phyloP scores from a whole-genome alignment of 2,329 filamentous ascomycete genomes.

The Sporothrix inflata region DNA sequence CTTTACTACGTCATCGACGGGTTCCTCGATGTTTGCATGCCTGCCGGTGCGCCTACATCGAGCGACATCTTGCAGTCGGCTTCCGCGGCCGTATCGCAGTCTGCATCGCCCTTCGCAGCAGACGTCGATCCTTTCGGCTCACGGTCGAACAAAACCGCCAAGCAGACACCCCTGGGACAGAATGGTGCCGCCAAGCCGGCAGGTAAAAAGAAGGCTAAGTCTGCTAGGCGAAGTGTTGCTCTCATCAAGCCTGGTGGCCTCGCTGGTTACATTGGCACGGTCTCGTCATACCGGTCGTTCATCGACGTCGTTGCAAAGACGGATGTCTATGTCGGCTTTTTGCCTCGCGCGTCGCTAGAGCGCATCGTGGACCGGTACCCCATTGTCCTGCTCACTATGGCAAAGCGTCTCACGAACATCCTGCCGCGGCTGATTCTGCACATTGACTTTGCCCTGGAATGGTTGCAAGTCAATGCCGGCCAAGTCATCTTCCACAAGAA shows the following conservation, averaged over 20 bases:
- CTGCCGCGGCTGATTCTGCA: constrained; percentile 88
- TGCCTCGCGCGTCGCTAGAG: constrained; percentile 83
- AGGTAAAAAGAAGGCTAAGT: constrained; percentile 51
- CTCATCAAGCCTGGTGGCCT: constrained; percentile 93
- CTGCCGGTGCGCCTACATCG: constrained; percentile 59
- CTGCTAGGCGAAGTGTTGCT: constrained; percentile 71
- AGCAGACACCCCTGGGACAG: background rate
- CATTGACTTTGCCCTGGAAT: constrained; percentile 97
- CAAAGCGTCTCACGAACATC: constrained; percentile 87
- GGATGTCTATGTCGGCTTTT: constrained; percentile 95
- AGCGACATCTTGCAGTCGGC: constrained; percentile 46
- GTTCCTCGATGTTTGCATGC: constrained; percentile 92
- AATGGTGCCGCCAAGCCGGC: constrained; percentile 23
- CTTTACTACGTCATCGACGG: constrained; percentile 98
- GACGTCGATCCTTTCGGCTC: constrained; percentile 16
- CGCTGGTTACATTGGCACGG: constrained; percentile 90
- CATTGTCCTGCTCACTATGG: constrained; percentile 91
- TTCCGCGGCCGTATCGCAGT: constrained; percentile 30
- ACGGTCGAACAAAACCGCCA: background rate
- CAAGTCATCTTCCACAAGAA: constrained; percentile 92
- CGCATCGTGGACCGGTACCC: constrained; percentile 92
- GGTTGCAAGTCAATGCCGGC: constrained; percentile 94
- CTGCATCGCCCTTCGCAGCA: constrained; percentile 34
- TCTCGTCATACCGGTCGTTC: constrained; percentile 94
- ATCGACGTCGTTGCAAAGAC: constrained; percentile 97